These are phyloP conservation scores for Chlorella sorokiniana DNA, from an alignment of 139 green algal genomes.

Conservation along the genomic window DNA sequence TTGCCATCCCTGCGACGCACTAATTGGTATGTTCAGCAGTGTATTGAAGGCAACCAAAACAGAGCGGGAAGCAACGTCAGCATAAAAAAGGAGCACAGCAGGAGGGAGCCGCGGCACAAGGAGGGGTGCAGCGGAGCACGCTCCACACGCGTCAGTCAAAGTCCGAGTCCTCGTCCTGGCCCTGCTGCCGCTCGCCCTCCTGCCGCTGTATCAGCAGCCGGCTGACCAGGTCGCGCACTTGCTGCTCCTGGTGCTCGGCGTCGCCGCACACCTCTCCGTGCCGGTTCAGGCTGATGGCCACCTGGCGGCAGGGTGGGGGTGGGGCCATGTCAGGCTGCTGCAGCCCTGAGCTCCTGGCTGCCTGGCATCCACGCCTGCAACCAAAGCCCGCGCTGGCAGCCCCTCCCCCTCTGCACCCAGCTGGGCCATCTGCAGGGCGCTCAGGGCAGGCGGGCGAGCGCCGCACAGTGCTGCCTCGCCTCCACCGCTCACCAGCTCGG, in stretches of 20 bases:
- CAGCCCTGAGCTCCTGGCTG: too few species aligned
- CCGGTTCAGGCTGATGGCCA: conserved; percentile 56
- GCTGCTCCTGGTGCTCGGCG: conserved; percentile 28
- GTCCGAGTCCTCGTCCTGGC: conserved; percentile 18
- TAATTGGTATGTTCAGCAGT: too few species aligned
- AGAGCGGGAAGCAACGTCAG: too few species aligned
- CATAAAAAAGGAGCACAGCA: too few species aligned
- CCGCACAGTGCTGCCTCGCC: too few species aligned
- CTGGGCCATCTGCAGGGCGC: too few species aligned
- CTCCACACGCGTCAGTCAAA: conserved; percentile 12
- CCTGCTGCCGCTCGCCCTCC: not conserved
- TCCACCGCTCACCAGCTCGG: conserved; percentile 61
- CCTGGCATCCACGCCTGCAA: too few species aligned
- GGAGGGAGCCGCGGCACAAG: too few species aligned
- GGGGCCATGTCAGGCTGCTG: not conserved
- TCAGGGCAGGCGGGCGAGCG: too few species aligned
- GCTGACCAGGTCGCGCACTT: conserved; percentile 25
- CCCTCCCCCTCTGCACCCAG: not conserved
- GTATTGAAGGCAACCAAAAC: too few species aligned
- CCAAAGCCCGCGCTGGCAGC: not conserved
- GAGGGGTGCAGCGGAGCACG: not conserved
- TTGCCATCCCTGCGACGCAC: too few species aligned
- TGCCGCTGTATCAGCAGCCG: conserved; percentile 13
- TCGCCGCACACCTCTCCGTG: conserved; percentile 58
- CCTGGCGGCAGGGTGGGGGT: not conserved